phyloP scores from a whole-genome alignment of 768 basidiomycete species.

The Amanita polypyramis region DNA sequence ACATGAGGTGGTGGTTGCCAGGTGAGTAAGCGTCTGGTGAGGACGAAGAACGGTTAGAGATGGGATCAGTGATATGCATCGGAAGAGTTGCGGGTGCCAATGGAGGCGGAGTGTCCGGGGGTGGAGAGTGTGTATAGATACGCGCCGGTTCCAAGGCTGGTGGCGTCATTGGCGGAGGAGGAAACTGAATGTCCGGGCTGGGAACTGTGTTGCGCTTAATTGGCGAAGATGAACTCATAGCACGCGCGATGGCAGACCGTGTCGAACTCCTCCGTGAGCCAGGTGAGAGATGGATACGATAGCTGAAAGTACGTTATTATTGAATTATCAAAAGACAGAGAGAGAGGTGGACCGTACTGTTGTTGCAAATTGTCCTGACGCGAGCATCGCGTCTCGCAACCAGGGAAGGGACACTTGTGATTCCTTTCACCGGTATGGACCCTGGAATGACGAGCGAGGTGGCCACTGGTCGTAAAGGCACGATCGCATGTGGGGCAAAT shows the following conservation, averaged over 20 bases:
- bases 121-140: constrained; percentile 27
- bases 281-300: constrained; percentile 74
- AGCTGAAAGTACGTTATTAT: constrained; percentile 29
- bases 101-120: constrained; percentile 47
- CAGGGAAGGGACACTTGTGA: constrained; percentile 92
- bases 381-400: constrained; percentile 85
- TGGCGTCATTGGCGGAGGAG: constrained; percentile 25
- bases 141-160: constrained; percentile 37
- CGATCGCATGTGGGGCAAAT: constrained; percentile 66
- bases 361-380: constrained; percentile 80
- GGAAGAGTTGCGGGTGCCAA: constrained; percentile 42
- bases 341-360: constrained; percentile 25
- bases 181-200: constrained; percentile 16
- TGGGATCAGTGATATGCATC: constrained; percentile 21
- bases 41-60: constrained; percentile 32
- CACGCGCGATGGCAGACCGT: constrained; percentile 45
- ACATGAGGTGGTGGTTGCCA: constrained; percentile 16
- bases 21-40: constrained; percentile 36
- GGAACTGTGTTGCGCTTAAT: constrained; percentile 20
- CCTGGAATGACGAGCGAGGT: constrained; percentile 79
- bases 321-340: not conserved
- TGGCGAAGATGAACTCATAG: constrained; percentile 17
- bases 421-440: constrained; percentile 90
- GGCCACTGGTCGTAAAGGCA: constrained; percentile 81
- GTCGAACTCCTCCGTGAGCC: constrained; percentile 64